A percentile compares a stretch with the other conserved stretches of the same genome.
These are phyloP conservation scores for Cystoderma amianthinum DNA, from an alignment of 768 basidiomycete genomes.

Conservation along the genomic window DNA sequence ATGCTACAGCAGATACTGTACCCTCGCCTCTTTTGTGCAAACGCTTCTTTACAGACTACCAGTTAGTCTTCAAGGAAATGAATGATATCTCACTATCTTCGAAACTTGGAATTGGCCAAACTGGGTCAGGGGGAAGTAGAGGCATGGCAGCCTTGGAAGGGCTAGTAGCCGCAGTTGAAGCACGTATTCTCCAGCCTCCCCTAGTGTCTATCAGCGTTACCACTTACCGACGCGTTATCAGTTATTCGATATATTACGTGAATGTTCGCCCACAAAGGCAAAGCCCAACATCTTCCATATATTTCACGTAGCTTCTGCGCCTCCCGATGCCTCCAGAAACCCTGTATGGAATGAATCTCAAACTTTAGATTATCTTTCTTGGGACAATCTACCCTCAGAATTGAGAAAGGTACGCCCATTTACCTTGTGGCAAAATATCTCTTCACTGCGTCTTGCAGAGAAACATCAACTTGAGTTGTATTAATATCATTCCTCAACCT, in stretches of 20 bases:
- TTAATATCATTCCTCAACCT: conserved; percentile 35
- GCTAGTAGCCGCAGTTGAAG: conserved; percentile 64
- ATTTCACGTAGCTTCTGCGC: conserved; percentile 52
- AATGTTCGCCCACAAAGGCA: conserved; percentile 7
- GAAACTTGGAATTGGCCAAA: conserved; percentile 43
- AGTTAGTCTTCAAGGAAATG: neutral
- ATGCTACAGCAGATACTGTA: conserved; percentile 3
- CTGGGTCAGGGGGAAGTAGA: conserved; percentile 34
- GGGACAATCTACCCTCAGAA: conserved; percentile 56
- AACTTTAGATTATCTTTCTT: conserved; percentile 42
- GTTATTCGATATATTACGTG: conserved; percentile 36
- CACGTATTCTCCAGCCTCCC: conserved; percentile 15
- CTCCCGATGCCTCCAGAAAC: conserved; percentile 45
- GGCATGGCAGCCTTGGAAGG: conserved; percentile 72
- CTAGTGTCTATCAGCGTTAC: neutral
- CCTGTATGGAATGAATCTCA: conserved; percentile 49
- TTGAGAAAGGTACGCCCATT: conserved; percentile 43
- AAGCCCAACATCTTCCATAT: conserved; percentile 33
- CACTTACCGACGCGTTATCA: conserved; percentile 7
- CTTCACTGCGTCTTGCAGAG: conserved; percentile 29
- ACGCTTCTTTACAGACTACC: conserved; percentile 6
- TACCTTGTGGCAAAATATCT: neutral
- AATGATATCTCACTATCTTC: neutral
- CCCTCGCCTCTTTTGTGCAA: conserved; percentile 5
- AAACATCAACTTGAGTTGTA: conserved; percentile 48